Evolutionary conservation across 768 basidiomycete genomes (phyloP).

Genomic region (Gymnopilus dilepis): DNA sequence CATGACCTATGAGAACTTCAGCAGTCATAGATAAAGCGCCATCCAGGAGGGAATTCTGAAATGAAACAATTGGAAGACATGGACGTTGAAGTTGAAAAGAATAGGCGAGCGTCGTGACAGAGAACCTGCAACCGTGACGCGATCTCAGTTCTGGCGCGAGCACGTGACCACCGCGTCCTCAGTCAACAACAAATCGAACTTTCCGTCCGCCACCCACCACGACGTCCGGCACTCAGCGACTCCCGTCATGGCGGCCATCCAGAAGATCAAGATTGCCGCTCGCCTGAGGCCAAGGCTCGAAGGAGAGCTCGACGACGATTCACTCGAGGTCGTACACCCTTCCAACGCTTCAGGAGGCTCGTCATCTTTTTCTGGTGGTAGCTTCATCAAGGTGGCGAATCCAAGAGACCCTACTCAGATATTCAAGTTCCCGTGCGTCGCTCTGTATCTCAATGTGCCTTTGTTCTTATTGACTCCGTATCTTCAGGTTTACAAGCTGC

Average conservation of each 20-base stretch:
- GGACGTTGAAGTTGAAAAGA: neutral
- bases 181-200: slow-evolving; percentile 6
- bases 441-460: neutral
- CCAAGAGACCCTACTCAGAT: slow-evolving; percentile 70
- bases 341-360: slow-evolving; percentile 38
- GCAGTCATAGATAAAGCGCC: no score
- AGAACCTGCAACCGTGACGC: neutral
- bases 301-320: slow-evolving; percentile 66
- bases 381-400: slow-evolving; percentile 69
- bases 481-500: slow-evolving; percentile 72
- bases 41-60: no score
- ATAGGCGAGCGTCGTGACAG: neutral
- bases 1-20: no score
- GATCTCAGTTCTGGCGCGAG: neutral
- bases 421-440: slow-evolving; percentile 77
- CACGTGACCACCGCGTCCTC: slow-evolving; percentile 27
- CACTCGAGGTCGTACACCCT: slow-evolving; percentile 55
- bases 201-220: slow-evolving; percentile 16
- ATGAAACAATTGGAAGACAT: neutral
- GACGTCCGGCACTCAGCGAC: slow-evolving; percentile 4
- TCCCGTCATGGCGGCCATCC: slow-evolving; percentile 32
- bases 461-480: neutral
- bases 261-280: slow-evolving; percentile 75
- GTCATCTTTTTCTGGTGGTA: slow-evolving; percentile 36
- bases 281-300: slow-evolving; percentile 70